A percentile compares a stretch with the other conserved stretches of the same genome.
Conservation (phyloP, 192 early-diverging fungal genomes). For the Backusella psychrophila region DNA sequence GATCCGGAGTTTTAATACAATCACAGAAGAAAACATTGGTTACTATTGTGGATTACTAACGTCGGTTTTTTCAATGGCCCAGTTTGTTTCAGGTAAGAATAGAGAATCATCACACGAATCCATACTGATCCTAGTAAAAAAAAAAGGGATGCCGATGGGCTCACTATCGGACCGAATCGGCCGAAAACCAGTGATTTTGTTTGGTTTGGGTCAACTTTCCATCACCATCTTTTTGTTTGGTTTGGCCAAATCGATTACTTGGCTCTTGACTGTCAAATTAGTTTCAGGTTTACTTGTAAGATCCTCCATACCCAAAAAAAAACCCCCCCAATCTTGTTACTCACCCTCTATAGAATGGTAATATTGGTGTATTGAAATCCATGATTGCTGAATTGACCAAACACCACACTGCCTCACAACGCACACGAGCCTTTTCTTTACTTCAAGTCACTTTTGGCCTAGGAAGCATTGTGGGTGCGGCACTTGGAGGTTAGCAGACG, state of each 20-base stretch:
- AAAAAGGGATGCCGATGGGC: constrained; percentile 58
- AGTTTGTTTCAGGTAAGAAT: constrained; percentile 42
- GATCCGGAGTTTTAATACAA: constrained; percentile 66
- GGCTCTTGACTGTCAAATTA: constrained; percentile 51
- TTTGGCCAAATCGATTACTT: constrained; percentile 42
- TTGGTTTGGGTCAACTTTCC: constrained; percentile 70
- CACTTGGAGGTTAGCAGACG: constrained; percentile 69
- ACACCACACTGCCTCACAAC: constrained; percentile 53
- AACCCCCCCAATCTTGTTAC: not conserved
- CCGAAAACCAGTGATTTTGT: constrained; percentile 60
- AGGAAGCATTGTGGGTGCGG: constrained; percentile 56
- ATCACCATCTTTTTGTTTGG: constrained; percentile 66
- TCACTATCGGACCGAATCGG: constrained; percentile 73
- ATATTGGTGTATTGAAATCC: constrained; percentile 64
- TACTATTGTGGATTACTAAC: constrained; percentile 47
- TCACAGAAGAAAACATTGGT: constrained; percentile 55
- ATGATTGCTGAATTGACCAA: constrained; percentile 76
- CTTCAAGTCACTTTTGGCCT: constrained; percentile 63
- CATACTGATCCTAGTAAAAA: not conserved
- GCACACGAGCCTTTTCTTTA: constrained; percentile 57
- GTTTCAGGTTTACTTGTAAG: constrained; percentile 55
- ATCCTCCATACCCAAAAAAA: not conserved
- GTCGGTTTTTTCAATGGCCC: constrained; percentile 49
- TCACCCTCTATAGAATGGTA: constrained; percentile 48
- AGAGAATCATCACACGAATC: too few species aligned